Percentiles rank a stretch among this genome's conserved stretches.
These are phyloP conservation scores for Cryptococcus sp. DNA, from an alignment of 1,284 basidiomycete species.

Conservation along the genomic window DNA sequence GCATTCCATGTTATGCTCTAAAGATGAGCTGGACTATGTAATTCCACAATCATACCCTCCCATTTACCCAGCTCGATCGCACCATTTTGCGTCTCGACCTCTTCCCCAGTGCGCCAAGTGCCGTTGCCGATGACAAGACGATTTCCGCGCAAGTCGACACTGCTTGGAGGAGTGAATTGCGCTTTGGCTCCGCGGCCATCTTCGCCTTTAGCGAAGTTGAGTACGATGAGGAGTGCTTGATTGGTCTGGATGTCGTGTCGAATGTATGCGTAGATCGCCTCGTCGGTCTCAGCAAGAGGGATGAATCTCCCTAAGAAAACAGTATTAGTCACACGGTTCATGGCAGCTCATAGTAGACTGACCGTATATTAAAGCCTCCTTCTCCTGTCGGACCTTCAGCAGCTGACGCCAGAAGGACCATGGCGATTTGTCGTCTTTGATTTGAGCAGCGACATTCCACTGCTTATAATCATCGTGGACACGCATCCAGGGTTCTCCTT, in stretches of 20 bases:
- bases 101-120: too few relatives aligned
- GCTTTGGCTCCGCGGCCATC: too few relatives aligned
- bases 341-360: slow-evolving; percentile 1
- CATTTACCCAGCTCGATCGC: too few relatives aligned
- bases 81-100: too few relatives aligned
- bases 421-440: slow-evolving; percentile 44
- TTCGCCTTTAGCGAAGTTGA: slow-evolving; percentile 36
- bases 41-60: too few relatives aligned
- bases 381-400: slow-evolving; percentile 46
- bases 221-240: slow-evolving; percentile 34
- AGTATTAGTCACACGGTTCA: too few relatives aligned
- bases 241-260: slow-evolving; percentile 35
- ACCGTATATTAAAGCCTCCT: slow-evolving; percentile 49
- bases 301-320: slow-evolving; percentile 35
- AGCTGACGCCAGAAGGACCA: slow-evolving; percentile 42
- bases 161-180: too few relatives aligned
- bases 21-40: too few relatives aligned
- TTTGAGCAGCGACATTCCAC: slow-evolving; percentile 53
- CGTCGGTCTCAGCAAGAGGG: slow-evolving; percentile 40
- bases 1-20: too few relatives aligned
- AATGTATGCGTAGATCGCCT: slow-evolving; percentile 47
- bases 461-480: slow-evolving; percentile 68
- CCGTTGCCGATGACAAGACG: too few relatives aligned
- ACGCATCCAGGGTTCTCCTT: slow-evolving; percentile 70
- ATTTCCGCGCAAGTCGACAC: too few relatives aligned